Evolutionary conservation across 2,329 filamentous ascomycete species (phyloP).

Genomic region (Hypoxylon sp.): DNA sequence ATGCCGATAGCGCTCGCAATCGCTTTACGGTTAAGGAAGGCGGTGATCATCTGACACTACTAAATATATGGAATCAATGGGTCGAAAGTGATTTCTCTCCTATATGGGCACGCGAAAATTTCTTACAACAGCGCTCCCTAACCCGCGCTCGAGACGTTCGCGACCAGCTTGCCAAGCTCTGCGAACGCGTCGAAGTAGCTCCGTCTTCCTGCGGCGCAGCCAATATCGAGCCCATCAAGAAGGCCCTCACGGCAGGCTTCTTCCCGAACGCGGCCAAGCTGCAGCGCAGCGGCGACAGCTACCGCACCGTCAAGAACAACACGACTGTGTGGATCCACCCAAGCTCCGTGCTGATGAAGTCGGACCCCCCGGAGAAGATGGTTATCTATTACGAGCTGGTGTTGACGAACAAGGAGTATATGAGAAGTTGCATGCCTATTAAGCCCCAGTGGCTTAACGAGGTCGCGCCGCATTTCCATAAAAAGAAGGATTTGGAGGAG

Average conservation of each 20-base stretch:
- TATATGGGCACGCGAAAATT: constrained; percentile 93
- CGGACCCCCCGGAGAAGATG: constrained; percentile 83
- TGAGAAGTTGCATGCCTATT: constrained; percentile 88
- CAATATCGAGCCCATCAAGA: constrained; percentile 85
- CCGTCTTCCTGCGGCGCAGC: constrained; percentile 77
- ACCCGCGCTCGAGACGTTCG: constrained; percentile 91
- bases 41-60: constrained; percentile 88
- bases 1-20: constrained; percentile 90
- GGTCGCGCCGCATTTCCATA: constrained; percentile 94
- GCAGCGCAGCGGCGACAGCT: constrained; percentile 86
- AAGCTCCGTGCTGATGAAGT: constrained; percentile 82
- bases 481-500: constrained; percentile 88
- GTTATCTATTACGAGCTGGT: constrained; percentile 90
- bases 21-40: constrained; percentile 92
- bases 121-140: constrained; percentile 90
- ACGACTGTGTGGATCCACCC: constrained; percentile 94
- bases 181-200: constrained; percentile 90
- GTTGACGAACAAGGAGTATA: constrained; percentile 90
- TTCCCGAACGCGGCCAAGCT: constrained; percentile 92
- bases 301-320: constrained; percentile 92
- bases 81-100: constrained; percentile 90
- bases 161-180: constrained; percentile 92
- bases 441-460: constrained; percentile 89
- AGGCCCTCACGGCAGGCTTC: constrained; percentile 91
- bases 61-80: constrained; percentile 97